Evolutionary conservation across 305 asterid genomes (phyloP), one percentile per base, ranked within the genome.

Genomic region (Rubia balearica): DNA sequence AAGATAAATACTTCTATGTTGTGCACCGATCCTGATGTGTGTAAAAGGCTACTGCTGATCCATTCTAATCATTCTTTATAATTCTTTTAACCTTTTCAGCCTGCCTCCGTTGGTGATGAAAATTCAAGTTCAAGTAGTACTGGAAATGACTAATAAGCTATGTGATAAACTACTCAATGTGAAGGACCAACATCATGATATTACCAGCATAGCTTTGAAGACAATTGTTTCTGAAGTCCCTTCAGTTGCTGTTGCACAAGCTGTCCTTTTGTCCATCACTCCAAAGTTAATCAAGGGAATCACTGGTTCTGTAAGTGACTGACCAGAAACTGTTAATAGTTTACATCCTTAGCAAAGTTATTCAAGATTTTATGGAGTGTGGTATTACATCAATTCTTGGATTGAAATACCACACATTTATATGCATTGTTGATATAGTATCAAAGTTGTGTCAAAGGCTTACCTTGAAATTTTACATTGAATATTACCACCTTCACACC

Each of bases 181-280:
- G 72, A 95, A 92, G 84, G 98, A 92, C 76, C 97, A 86, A 78
- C 88, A 92, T 55, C 96, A 95, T 69, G 99, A 95, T 78, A 90
- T 90, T 70, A 95, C 99, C 17, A 91, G 99, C 84, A 95, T 95
- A 82, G 99, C 99, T 75, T 79, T 95, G 85, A 95, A 95, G 90
- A 90, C 99, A 62, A 85, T 95, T 83, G 89, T 95, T 80, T 83
- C 97, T 68, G 99, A 95, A 92, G 98, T 92, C 79, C 98, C 99
- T 77, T 77, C 82, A 68, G 70, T 88, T 45, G 66, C 90, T 71
- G 85, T 83, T 74, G 96, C 97, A 75, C 90, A 86, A 79, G 81
- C 87, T 59, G 83, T 95, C 77, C 95, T 92, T 66, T 85, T 84
- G 36, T 84, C 95, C 56, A 81, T 90, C 70, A 85, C 97, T 12